A percentile compares a stretch with the other conserved stretches of the same genome.
Evolutionary conservation across 805 yeast species (phyloP).

Genomic region (Lachancea fermentati): DNA sequence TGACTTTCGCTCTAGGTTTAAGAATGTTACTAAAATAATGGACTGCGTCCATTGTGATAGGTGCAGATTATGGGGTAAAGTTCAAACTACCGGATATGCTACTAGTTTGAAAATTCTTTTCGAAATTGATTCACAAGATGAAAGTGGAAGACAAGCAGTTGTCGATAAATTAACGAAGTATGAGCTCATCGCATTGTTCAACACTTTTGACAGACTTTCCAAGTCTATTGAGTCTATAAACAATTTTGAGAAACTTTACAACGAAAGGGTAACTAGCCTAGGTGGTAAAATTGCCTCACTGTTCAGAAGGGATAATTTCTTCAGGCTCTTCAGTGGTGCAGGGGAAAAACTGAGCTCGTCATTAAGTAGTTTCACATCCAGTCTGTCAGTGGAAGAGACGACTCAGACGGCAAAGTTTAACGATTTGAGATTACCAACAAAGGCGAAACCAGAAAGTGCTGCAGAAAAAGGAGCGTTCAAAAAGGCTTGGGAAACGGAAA

Average conservation of each 20-base stretch:
- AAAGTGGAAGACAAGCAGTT: constrained; percentile 39
- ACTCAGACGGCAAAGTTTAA: constrained; percentile 12
- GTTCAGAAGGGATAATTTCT: constrained; percentile 30
- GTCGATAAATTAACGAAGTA: constrained; percentile 62
- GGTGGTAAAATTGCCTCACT: constrained; percentile 20
- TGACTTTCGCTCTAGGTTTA: constrained; percentile 81
- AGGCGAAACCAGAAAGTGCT: constrained; percentile 1
- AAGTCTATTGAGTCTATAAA: constrained; percentile 74
- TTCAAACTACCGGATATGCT: constrained; percentile 96
- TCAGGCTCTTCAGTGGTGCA: constrained; percentile 28
- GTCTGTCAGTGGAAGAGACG: constrained; percentile 1
- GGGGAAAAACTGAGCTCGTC: constrained; percentile 16
- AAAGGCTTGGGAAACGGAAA: constrained; percentile 47
- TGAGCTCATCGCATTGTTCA: constrained; percentile 84
- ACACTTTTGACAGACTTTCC: constrained; percentile 88
- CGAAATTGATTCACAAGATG: constrained; percentile 52
- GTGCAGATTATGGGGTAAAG: constrained; percentile 96
- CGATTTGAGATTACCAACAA: constrained; percentile 26
- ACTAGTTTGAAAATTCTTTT: constrained; percentile 89
- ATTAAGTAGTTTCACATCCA: constrained; percentile 8
- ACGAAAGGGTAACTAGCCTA: constrained; percentile 24
- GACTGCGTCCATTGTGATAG: constrained; percentile 98
- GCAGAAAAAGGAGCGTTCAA: constrained; percentile 14
- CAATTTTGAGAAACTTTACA: constrained; percentile 57
- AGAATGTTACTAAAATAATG: constrained; percentile 88